These are phyloP conservation scores for Mayamaea pseudoterrestris DNA, from an alignment of 108 stramenopile species.

Conservation along the genomic window DNA sequence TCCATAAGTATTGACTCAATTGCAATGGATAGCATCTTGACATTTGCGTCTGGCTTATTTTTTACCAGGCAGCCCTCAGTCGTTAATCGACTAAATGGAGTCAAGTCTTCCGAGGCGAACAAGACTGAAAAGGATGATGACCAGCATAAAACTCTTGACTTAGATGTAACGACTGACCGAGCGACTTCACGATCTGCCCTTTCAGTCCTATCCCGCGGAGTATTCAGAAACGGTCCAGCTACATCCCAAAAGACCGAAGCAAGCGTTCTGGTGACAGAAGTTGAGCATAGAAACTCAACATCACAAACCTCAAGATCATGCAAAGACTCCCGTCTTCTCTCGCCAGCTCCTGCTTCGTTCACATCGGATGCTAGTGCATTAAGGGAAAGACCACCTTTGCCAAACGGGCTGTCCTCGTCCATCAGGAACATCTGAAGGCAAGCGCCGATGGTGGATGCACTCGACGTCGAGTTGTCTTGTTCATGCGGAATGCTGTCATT, in stretches of 20 bases:
- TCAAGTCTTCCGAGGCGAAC: constrained; percentile 21
- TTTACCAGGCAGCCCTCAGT: constrained; percentile 4
- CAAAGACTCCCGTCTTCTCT: background rate
- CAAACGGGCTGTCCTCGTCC: background rate
- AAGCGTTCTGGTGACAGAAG: background rate
- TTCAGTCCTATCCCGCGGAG: no score
- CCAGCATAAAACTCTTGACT: no score
- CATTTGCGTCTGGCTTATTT: background rate
- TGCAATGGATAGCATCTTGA: background rate
- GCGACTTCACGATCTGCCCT: no score
- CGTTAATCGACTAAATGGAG: constrained; percentile 24
- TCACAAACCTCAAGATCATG: background rate
- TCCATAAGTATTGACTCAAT: constrained; percentile 6
- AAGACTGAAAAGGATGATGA: constrained; percentile 19
- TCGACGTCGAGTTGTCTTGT: no score
- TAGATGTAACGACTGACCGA: no score
- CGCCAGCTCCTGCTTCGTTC: background rate
- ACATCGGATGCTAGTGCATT: background rate
- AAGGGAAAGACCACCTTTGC: background rate
- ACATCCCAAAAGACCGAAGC: constrained; percentile 3
- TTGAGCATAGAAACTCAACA: background rate
- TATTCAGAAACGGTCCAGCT: background rate
- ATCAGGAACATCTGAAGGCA: background rate
- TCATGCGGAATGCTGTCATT: no score
- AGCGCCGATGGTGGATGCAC: no score